Base-by-base conservation (phyloP, 2,329 filamentous ascomycete species). In the Ophiocordyceps camponoti-floridani region DNA sequence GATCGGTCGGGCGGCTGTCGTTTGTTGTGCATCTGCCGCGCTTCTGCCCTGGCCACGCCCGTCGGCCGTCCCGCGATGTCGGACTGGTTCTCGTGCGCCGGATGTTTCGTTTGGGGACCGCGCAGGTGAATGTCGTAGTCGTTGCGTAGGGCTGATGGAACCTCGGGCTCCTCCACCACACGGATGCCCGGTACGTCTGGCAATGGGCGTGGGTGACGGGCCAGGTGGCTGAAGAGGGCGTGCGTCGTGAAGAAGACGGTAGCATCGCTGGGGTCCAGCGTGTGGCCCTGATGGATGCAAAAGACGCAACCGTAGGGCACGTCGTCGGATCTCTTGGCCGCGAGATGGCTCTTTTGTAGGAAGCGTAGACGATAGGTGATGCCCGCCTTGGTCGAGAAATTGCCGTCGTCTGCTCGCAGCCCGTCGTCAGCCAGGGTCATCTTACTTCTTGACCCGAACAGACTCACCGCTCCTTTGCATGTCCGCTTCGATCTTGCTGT, bases 211-310 rank as follows among this genome's bases (percentile, higher is more conserved):
- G 70, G 63, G 49, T 77, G 73, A 4, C 70, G 65, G 4, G 69
- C 61, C 44, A 76, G 56, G 51, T 77, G 73, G 16, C 61, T 56
- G 47, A 75, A 74, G 4, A 76, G 61, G 42, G 71, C 63, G 47
- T 64, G 66, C 42, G 71, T 67, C 41, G 56, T 68, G 53, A 73
- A 70, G 54, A 76, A 76, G 9, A 76, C 68, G 1, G 73, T 76
- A 3, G 72, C 66, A 42, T 77, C 73, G 50, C 68, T 69, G 45
- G 70, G 64, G 43, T 75, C 68, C 2, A 66, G 54, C 0, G 71
- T 74, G n/a, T 54, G 60, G 1, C 70, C 70, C 16, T 60, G 48
- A 5, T 68, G 62, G 4, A 73, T 58, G 52, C 73, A 77, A 51
- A 77, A 75, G 1, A 72, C 49, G 48, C 73, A 77, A 3, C 61